Conservation (phyloP, 305 asterid species). For the Fraxinus paxiana region DNA sequence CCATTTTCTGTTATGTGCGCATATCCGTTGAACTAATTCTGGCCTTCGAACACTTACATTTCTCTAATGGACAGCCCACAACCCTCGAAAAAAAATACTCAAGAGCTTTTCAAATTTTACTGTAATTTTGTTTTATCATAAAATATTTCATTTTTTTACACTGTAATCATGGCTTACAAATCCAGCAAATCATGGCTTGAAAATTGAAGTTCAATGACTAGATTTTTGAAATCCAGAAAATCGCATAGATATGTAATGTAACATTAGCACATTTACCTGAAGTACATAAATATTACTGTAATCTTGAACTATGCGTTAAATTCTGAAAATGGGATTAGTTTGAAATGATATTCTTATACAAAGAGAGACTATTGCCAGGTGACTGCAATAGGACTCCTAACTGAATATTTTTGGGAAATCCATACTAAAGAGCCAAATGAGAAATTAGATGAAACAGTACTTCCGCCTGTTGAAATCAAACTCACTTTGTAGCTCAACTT, state of each 20-base stretch:
- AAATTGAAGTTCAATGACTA: not conserved
- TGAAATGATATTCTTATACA: not conserved
- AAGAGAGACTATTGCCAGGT: slow-evolving; percentile 38
- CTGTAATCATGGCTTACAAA: not conserved
- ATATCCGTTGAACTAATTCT: not conserved
- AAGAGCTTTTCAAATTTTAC: not conserved
- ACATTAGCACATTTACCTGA: not conserved
- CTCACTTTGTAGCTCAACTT: slow-evolving; percentile 48
- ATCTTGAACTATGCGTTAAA: not conserved
- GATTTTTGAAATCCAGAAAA: not conserved
- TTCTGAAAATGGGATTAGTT: not conserved
- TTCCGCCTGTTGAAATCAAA: slow-evolving; percentile 28
- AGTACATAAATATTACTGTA: not conserved
- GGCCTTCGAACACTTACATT: not conserved
- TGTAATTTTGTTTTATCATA: not conserved
- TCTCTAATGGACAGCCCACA: not conserved
- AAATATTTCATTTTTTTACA: not conserved
- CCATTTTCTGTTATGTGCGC: not conserved
- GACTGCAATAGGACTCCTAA: slow-evolving; percentile 68
- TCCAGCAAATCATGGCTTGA: not conserved
- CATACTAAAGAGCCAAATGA: slow-evolving; percentile 62
- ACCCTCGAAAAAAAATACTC: not conserved
- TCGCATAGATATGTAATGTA: not conserved
- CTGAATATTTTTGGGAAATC: slow-evolving; percentile 43
- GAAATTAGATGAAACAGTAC: slow-evolving; percentile 26